Percentiles rank a stretch among this genome's conserved stretches.
Evolutionary conservation across 2,329 filamentous ascomycete genomes (phyloP).

Genomic region (Clonostachys sp.): DNA sequence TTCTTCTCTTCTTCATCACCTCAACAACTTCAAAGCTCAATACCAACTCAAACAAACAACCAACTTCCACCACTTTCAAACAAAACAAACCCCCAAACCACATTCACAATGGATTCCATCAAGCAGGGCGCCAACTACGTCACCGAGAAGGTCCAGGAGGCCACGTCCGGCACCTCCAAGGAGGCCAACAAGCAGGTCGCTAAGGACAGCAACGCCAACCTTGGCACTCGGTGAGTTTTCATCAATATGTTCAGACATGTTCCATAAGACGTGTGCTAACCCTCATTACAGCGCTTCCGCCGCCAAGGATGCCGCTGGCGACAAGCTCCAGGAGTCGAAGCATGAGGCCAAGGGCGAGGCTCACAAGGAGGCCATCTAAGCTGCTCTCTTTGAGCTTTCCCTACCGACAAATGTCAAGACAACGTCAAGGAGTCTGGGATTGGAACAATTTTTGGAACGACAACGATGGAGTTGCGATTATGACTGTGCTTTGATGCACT

Average conservation of each 20-base stretch:
- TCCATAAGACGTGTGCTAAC: not conserved
- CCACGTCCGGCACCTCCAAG: conserved; percentile 53
- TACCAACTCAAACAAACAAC: conserved; percentile 12
- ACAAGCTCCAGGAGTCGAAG: conserved; percentile 37
- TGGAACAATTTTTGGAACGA: too few relatives aligned
- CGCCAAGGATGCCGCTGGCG: conserved; percentile 41
- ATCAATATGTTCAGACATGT: not conserved
- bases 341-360: conserved; percentile 32
- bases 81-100: conserved; percentile 6
- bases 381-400: not conserved
- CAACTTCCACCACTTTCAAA: conserved; percentile 10
- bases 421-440: too few relatives aligned
- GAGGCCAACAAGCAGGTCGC: conserved; percentile 66
- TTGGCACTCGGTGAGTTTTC: conserved; percentile 45
- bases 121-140: conserved; percentile 65
- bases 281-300: conserved; percentile 33
- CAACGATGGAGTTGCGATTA: too few relatives aligned
- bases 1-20: conserved; percentile 16
- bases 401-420: too few relatives aligned
- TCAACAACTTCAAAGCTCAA: not conserved
- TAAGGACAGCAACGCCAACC: conserved; percentile 51
- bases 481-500: too few relatives aligned
- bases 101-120: conserved; percentile 43
- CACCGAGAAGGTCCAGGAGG: conserved; percentile 56
- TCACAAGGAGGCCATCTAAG: conserved; percentile 35